Conservation (phyloP, 202 grass and related monocot species). For the Brachypodium distachyon region DNA sequence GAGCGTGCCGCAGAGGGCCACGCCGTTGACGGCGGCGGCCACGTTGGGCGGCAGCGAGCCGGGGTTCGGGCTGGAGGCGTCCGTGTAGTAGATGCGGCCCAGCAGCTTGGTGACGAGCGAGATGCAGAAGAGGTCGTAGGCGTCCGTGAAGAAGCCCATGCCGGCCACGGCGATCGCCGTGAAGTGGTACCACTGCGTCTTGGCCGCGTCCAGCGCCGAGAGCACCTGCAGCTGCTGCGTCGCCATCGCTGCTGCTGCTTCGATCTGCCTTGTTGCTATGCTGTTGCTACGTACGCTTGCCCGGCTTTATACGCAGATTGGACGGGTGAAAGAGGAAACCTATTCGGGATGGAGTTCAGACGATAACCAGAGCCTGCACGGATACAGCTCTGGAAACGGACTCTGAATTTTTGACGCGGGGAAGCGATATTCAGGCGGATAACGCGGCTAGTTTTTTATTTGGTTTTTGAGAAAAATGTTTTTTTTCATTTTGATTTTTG, state of each 20-base stretch:
- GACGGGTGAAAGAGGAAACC: too few relatives aligned
- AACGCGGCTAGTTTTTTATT: too few relatives aligned
- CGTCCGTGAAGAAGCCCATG: slow-evolving; percentile 76
- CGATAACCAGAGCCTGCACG: background rate
- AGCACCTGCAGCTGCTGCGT: slow-evolving; percentile 42
- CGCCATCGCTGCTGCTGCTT: slow-evolving; percentile 15
- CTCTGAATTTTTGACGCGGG: background rate
- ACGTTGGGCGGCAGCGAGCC: slow-evolving; percentile 61
- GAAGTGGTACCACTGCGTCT: slow-evolving; percentile 86
- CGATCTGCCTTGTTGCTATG: too few relatives aligned
- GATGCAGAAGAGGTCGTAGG: slow-evolving; percentile 68
- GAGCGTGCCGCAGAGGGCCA: slow-evolving; percentile 61
- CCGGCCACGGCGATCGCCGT: slow-evolving; percentile 67
- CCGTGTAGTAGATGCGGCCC: slow-evolving; percentile 56
- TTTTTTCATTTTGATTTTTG: too few relatives aligned
- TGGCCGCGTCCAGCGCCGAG: slow-evolving; percentile 48
- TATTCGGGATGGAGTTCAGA: too few relatives aligned
- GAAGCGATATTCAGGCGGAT: background rate
- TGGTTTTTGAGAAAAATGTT: too few relatives aligned
- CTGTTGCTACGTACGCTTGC: too few relatives aligned
- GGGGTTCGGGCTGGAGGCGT: background rate
- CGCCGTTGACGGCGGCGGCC: slow-evolving; percentile 42
- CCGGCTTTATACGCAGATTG: too few relatives aligned
- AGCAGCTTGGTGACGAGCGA: slow-evolving; percentile 67
- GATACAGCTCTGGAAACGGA: background rate